Percentiles rank a stretch among this genome's conserved stretches.
These are phyloP conservation scores for Populus euphratica DNA, from an alignment of 345 rosid genomes.

Conservation along the genomic window DNA sequence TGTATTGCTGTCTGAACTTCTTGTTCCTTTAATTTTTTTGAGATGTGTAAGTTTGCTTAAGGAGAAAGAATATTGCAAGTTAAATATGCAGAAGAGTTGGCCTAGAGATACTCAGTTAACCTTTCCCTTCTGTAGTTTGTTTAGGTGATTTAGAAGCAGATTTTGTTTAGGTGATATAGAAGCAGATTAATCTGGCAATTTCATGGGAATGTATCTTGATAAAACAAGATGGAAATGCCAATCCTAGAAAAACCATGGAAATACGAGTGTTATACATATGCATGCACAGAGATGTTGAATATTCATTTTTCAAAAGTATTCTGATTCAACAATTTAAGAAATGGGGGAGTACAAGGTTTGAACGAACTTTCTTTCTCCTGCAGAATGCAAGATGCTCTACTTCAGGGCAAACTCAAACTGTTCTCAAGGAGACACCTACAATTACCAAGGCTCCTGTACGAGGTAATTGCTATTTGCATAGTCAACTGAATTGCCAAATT, in stretches of 20 bases:
- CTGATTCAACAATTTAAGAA: too few species aligned
- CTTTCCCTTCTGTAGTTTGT: background rate
- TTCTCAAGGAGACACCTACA: conserved; percentile 71
- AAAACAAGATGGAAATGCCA: too few species aligned
- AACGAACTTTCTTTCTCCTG: too few species aligned
- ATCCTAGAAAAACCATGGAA: background rate
- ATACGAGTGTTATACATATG: too few species aligned
- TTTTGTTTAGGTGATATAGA: too few species aligned
- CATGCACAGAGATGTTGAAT: background rate
- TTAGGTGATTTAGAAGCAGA: background rate
- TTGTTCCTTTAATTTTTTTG: background rate
- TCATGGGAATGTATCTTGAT: too few species aligned
- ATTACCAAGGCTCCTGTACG: conserved; percentile 82
- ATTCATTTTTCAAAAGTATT: too few species aligned
- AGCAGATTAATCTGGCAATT: too few species aligned
- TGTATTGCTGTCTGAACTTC: background rate
- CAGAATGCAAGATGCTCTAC: conserved; percentile 67
- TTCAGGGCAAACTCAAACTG: conserved; percentile 81
- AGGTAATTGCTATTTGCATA: conserved; percentile 39
- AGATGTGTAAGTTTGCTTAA: background rate
- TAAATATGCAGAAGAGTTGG: background rate
- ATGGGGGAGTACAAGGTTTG: too few species aligned
- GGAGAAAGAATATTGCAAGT: background rate
- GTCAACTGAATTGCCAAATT: background rate
- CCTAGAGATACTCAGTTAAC: background rate